Evolutionary conservation across 192 early-diverging fungal species (phyloP), one percentile per base, ranked within the genome.

Genomic region (Lunasporangiospora selenospora): DNA sequence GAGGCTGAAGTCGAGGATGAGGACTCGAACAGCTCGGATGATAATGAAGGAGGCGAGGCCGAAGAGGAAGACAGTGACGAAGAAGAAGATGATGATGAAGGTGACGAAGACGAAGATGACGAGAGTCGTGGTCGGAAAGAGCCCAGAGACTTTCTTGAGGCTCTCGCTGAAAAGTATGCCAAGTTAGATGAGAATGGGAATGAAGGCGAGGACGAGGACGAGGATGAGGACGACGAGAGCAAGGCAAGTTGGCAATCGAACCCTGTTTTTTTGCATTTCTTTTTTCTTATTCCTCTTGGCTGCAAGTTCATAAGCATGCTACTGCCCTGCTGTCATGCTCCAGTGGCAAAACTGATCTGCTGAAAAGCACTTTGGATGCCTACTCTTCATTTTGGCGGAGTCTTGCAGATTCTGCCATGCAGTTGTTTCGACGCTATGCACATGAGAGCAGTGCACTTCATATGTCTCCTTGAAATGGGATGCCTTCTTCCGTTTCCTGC

Each of bases 181-280:
- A 26, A 47, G n/a, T n/a, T n/a, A n/a, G n/a, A n/a, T 13, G 45
- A 47, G 24, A 47, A 47, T 15, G 55, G 55, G 16, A 29, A 56
- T 5, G 65, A 67, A 16, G 65, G 44, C n/a, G 47, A 48, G 18
- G 57, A 52, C 18, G 49, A 67, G 29, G 51, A 33, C 12, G 51
- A 53, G 33, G 56, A 57, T 19, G 65, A 59, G 32, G 65, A 67
- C 18, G 65, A 67, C 9, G 65, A 67, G 13, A 57, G 53, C 19
- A 42, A 59, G 50, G 65, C 59, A 67, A 40, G 62, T 19, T 54
- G 27, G 11, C 16, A 9, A 40, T n/a, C 32, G 6, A 36, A 13
- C 7, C 31, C 16, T 51, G 9, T 44, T 44, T 19, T 19, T 18
- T 51, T 51, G 16, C 13, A 19, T 9, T 44, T 6, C 18, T 18